These are phyloP conservation scores for Calonectria hongkongensis DNA, from an alignment of 2,329 filamentous ascomycete species.

Conservation along the genomic window DNA sequence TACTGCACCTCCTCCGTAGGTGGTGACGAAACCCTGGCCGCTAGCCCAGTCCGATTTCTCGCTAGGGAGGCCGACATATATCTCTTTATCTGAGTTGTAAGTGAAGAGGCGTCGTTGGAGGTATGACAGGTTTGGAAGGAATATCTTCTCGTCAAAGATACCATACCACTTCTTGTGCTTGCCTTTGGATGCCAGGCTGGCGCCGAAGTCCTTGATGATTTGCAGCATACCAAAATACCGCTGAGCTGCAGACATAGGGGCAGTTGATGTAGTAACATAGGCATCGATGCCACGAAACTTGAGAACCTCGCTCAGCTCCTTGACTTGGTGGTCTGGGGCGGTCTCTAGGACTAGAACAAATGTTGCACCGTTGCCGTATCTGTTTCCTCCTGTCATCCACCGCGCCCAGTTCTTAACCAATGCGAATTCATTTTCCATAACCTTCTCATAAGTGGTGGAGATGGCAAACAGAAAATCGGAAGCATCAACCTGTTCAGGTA, in stretches of 20 bases:
- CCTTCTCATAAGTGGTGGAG: constrained; percentile 64
- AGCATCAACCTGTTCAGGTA: constrained; percentile 60
- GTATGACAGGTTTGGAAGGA: constrained; percentile 65
- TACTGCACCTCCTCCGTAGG: constrained; percentile 67
- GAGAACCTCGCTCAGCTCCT: constrained; percentile 57
- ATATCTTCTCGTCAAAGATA: constrained; percentile 68
- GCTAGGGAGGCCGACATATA: constrained; percentile 67
- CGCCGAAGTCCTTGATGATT: constrained; percentile 58
- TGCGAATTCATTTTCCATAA: constrained; percentile 62
- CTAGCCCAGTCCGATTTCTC: constrained; percentile 65
- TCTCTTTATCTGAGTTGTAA: constrained; percentile 57
- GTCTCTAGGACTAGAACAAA: constrained; percentile 65
- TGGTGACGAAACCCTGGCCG: constrained; percentile 61
- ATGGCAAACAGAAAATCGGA: constrained; percentile 66
- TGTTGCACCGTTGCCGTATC: constrained; percentile 65
- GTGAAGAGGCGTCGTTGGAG: constrained; percentile 62
- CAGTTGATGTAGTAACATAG: constrained; percentile 58
- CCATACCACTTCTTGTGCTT: constrained; percentile 64
- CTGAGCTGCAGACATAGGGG: constrained; percentile 57
- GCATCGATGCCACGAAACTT: constrained; percentile 63
- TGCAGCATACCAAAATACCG: constrained; percentile 63
- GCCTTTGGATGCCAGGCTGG: constrained; percentile 59
- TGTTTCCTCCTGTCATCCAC: constrained; percentile 66
- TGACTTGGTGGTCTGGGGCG: constrained; percentile 58
- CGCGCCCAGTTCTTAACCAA: constrained; percentile 66